Conservation (phyloP, 257 asterid species). For the Gardenia jasminoides region DNA sequence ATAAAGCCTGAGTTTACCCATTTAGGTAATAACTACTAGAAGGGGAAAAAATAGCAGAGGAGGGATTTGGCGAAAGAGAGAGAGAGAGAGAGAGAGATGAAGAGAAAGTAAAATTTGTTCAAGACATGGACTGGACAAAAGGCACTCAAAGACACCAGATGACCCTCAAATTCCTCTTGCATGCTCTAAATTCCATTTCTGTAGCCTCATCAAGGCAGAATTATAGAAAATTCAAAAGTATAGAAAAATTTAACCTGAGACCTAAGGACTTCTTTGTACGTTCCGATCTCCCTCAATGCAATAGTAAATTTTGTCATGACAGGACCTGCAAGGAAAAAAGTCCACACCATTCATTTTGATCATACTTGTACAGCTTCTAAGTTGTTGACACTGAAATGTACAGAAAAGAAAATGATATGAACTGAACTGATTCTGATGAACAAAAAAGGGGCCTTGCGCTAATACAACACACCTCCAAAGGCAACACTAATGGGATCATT, state of each 20-base stretch:
- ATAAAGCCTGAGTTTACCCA: neutral
- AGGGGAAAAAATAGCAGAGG: neutral
- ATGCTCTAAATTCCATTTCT: neutral
- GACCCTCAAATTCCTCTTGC: neutral
- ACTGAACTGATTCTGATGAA: neutral
- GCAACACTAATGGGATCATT: conserved; percentile 99
- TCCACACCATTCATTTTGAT: conserved; percentile 12
- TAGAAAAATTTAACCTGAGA: conserved; percentile 69
- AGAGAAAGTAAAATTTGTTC: neutral
- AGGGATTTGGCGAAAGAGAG: neutral
- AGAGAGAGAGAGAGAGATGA: neutral
- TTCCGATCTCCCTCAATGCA: conserved; percentile 97
- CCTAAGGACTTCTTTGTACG: conserved; percentile 98
- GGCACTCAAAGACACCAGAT: neutral
- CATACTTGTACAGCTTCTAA: neutral
- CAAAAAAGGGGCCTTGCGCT: neutral
- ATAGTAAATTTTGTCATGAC: conserved; percentile 98
- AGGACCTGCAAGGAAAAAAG: conserved; percentile 63
- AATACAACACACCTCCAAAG: conserved; percentile 68
- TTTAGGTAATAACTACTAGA: neutral
- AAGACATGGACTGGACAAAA: neutral
- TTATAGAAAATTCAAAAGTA: neutral
- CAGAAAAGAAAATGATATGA: neutral
- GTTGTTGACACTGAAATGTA: neutral
- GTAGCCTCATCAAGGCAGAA: neutral